Evolutionary conservation across 768 basidiomycete genomes (phyloP), one percentile per base, ranked within the genome.

Genomic region (Pleurotus platypus): DNA sequence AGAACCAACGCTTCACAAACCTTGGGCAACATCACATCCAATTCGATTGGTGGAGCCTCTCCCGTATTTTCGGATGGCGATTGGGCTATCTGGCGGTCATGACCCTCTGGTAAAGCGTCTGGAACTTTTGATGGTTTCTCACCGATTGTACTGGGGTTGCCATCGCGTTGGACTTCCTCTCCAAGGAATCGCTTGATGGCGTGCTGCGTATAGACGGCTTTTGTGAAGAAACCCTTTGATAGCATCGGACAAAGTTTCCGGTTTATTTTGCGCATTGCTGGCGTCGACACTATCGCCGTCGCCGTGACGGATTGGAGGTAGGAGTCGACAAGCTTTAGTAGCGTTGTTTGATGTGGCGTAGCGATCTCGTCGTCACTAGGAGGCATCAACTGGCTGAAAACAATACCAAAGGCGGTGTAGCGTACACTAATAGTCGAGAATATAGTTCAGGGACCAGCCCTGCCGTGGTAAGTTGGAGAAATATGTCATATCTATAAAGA

Each of bases 311-410:
- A 78, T 60, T 91, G 88, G 55, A 94, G 74, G 66, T 91, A 88
- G 1, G 92, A 89, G 67, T 96, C 94, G 11, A 94, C 74, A 13
- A 96, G 75, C 70, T 94, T 95, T 57, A 97, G 81, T 9, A 96
- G 73, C n/a, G 83, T 89, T 3, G 86, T 92, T 68, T 96, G 94
- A 62, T 89, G 86, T 0, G 93, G 91, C 4, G 90, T 84, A 40
- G 94, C 81, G 11, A 85, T 77, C 71, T 94, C 92, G 46, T 80
- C 83, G 20, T 72, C 59, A 57, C 91, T 61, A 48, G 20, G 43
- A 46, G 7, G 40, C 16, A 53, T 60, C 49, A 39, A 59, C 53
- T 53, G 57, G 48, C 68, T 57, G 39, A 9, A 49, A 57, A 20
- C 15, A 24, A 20, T 9, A 26, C 27, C 56, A 39, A 59, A 42